Percentiles rank a stretch among this genome's conserved stretches.
phyloP scores from a whole-genome alignment of 345 rosid genomes.

The Reutealis trisperma region DNA sequence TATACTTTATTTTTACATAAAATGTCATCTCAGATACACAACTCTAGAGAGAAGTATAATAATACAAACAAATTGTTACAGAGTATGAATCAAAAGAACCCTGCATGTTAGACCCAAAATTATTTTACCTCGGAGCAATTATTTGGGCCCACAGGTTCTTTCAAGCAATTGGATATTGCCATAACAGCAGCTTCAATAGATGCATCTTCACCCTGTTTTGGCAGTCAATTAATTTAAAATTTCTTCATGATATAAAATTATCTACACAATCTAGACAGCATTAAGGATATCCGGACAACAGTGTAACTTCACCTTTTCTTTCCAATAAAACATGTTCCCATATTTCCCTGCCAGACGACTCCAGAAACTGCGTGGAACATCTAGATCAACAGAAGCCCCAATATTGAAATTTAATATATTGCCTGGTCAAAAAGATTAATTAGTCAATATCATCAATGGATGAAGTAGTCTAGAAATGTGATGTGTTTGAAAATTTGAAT shows the following conservation, averaged over 20 bases:
- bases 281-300: neutral
- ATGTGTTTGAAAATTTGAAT: constrained; percentile 8
- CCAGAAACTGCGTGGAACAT: constrained; percentile 88
- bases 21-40: neutral
- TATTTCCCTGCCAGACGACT: constrained; percentile 69
- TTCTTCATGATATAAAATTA: neutral
- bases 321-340: constrained; percentile 79
- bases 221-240: constrained; percentile 15
- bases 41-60: neutral
- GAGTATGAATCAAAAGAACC: neutral
- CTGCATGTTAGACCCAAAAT: constrained; percentile 12
- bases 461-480: constrained; percentile 1
- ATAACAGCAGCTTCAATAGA: constrained; percentile 87
- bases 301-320: constrained; percentile 57
- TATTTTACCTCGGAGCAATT: constrained; percentile 72
- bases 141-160: constrained; percentile 76
- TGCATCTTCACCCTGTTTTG: constrained; percentile 81
- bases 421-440: constrained; percentile 43
- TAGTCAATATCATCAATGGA: constrained; percentile 13
- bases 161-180: constrained; percentile 84
- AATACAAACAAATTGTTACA: constrained; percentile 1
- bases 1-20: neutral
- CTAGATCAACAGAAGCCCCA: constrained; percentile 76
- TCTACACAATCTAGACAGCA: neutral
- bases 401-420: constrained; percentile 82